These are phyloP conservation scores for Plasmodium sp. DNA, from an alignment of 169 alveolate species.

Conservation along the genomic window DNA sequence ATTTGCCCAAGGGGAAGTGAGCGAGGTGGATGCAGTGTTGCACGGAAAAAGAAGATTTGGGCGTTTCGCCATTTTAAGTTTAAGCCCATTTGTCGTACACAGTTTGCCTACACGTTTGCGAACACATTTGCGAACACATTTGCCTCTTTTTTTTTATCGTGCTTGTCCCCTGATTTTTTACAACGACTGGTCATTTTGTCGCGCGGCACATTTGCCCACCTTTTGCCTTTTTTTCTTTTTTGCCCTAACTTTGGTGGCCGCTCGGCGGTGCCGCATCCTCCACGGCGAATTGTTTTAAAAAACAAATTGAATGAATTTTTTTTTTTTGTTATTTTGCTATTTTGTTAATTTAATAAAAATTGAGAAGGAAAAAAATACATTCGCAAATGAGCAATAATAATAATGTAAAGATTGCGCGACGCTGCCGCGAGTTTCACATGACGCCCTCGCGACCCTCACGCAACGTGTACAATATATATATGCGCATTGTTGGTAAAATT, in stretches of 20 bases:
- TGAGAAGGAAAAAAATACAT: not conserved
- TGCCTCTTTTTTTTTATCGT: not conserved
- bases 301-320: not conserved
- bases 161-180: not conserved
- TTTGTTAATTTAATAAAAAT: not conserved
- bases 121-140: not conserved
- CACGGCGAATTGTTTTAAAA: not conserved
- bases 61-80: not conserved
- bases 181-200: not conserved
- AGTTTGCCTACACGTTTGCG: not conserved
- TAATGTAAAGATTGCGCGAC: not conserved
- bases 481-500: not conserved
- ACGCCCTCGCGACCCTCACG: constrained; percentile 3
- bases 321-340: not conserved
- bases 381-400: not conserved
- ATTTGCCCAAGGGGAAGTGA: constrained; percentile 34
- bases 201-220: not conserved
- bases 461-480: not conserved
- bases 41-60: not conserved
- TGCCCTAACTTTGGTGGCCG: not conserved
- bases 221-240: not conserved
- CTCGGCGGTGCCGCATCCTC: not conserved
- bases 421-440: not conserved
- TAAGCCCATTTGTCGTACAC: not conserved
- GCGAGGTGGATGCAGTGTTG: not conserved